Evolutionary conservation across 768 basidiomycete species (phyloP).

Genomic region (Clavulina sp.): DNA sequence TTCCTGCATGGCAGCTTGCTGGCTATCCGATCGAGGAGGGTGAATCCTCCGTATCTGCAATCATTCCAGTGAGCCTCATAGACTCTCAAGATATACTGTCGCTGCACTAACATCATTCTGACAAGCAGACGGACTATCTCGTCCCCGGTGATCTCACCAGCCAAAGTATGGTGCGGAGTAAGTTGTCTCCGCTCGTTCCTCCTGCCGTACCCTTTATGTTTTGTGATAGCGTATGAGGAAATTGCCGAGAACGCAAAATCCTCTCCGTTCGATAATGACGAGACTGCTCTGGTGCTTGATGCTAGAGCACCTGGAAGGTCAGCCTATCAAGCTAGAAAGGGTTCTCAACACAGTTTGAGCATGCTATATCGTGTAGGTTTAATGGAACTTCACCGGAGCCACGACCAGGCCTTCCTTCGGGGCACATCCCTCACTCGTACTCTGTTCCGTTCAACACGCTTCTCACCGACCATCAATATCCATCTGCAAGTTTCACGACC

Average conservation of each 20-base stretch:
- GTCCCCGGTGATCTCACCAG: constrained; percentile 21
- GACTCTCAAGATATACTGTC: background rate
- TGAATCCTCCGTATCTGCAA: too few relatives aligned
- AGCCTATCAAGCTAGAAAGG: constrained; percentile 15
- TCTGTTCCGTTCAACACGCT: constrained; percentile 73
- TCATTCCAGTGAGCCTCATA: background rate
- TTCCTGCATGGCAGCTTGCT: constrained; percentile 63
- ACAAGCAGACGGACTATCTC: background rate
- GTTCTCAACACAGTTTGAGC: background rate
- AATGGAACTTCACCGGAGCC: constrained; percentile 76
- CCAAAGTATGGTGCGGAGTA: constrained; percentile 36
- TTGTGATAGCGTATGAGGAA: constrained; percentile 52
- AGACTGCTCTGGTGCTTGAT: constrained; percentile 57
- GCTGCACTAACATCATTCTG: background rate
- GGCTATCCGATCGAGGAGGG: constrained; percentile 36
- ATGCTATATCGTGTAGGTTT: constrained; percentile 34
- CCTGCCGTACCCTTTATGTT: background rate
- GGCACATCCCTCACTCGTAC: constrained; percentile 79
- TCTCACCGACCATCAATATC: constrained; percentile 27
- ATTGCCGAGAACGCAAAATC: constrained; percentile 52
- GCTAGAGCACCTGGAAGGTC: constrained; percentile 73
- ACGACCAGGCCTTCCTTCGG: constrained; percentile 68
- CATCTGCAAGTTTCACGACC: constrained; percentile 27
- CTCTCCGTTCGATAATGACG: constrained; percentile 19
- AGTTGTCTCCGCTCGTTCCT: constrained; percentile 3